Base-by-base conservation (phyloP, 257 asterid genomes). In the Solanum neorickii region DNA sequence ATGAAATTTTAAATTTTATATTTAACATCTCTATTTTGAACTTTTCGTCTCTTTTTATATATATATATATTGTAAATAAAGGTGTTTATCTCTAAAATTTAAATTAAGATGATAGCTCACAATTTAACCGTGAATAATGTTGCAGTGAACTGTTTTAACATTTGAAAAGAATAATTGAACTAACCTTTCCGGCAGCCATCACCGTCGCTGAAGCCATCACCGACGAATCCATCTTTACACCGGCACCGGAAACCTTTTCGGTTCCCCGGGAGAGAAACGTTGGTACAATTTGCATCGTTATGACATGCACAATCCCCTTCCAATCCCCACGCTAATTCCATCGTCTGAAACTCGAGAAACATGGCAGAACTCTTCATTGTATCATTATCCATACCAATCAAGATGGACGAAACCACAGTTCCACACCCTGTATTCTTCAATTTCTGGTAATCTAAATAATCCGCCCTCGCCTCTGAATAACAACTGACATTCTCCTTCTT, bases 301-400 rank as follows among this genome's bases (percentile, higher is more conserved):
- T 84, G 86, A 87, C 99, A 96, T 29, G 18, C 39, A 84, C 96
- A 94, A 15, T 44, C 27, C n/a, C 96, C 98, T 12, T 42, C 60
- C 83, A 94, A n/a, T 98, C 99, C 94, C 99, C 99, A 96, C 10
- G 89, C 94, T 25, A 96, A 88, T 92, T 95, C 98, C 90, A 94
- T 83, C 86, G 87, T 92, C 91, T 90, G 87, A 88, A 95, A 93
- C 59, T 91, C 91, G 91, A 96, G 83, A 60, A 88, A 87, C 72
- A 94, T 49, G 10, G 91, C 18, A 21, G 92, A 52, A 84, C 82
- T 77, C 84, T 25, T 87, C 69, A 37, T 60, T 21, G 72, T 29
- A 25, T 52, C 37, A 44, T 68, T 84, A 76, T 21, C 27, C 56
- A 14, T 20, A 31, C 74, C 87, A 49, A 82, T n/a, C 85, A 80